A percentile compares a stretch with the other conserved stretches of the same genome.
These are phyloP conservation scores for Papilionanthe hybrid DNA, from an alignment of 116 monocot genomes.

Conservation along the genomic window DNA sequence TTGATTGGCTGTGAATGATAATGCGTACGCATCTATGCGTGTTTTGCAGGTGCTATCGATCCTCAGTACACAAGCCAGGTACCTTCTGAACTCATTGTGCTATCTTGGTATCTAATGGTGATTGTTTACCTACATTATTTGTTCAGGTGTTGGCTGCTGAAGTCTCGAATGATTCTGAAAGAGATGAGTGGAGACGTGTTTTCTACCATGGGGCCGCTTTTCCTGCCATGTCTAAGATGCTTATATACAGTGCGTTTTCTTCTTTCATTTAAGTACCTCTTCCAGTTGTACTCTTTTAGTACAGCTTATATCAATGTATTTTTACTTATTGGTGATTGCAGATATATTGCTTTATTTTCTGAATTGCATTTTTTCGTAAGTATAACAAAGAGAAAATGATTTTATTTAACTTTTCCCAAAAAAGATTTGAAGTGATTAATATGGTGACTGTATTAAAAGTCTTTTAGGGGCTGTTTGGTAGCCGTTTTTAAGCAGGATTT, in stretches of 20 bases:
- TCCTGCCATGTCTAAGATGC: constrained; percentile 59
- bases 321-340: neutral
- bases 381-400: neutral
- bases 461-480: too few species aligned
- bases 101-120: neutral
- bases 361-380: neutral
- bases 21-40: neutral
- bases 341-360: neutral
- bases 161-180: constrained; percentile 36
- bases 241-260: constrained; percentile 56
- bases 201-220: constrained; percentile 80
- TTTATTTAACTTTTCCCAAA: neutral
- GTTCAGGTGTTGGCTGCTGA: constrained; percentile 40
- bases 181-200: constrained; percentile 30
- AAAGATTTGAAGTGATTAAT: neutral
- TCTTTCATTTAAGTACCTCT: neutral
- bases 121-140: neutral
- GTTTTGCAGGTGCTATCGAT: constrained; percentile 45
- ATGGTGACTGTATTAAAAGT: neutral
- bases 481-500: too few species aligned
- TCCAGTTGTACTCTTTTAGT: neutral
- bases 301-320: neutral
- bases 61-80: constrained; percentile 47
- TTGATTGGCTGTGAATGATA: neutral
- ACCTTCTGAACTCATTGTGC: neutral